Conservation (phyloP, 2,329 filamentous ascomycete species). For the Tolypocladium amazonense region DNA sequence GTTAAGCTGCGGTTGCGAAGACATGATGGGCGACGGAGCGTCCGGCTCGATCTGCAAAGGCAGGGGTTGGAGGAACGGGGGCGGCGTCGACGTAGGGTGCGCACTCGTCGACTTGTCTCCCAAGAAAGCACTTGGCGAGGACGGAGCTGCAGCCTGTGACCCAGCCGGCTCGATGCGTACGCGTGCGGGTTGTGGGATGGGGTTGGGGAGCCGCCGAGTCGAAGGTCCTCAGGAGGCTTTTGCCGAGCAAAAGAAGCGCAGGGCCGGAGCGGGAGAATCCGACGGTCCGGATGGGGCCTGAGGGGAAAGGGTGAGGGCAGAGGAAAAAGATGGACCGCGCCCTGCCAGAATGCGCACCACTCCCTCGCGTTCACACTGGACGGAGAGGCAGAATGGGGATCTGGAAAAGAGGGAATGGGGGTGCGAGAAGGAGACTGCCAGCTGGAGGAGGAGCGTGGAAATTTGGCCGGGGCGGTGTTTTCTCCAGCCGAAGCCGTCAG, state of each 20-base stretch:
- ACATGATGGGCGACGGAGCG: conserved; percentile 20
- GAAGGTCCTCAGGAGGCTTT: conserved; percentile 16
- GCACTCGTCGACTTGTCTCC: conserved; percentile 5
- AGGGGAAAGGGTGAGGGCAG: conserved; percentile 6
- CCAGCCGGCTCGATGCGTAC: conserved; percentile 21
- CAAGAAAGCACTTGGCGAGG: conserved; percentile 7
- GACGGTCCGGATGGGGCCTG: conserved; percentile 1
- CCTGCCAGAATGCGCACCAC: conserved; percentile 10
- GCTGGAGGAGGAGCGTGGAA: conserved; percentile 4
- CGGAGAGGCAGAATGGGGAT: conserved; percentile 6
- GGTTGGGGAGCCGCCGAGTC: conserved; percentile 8
- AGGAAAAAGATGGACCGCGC: conserved; percentile 5
- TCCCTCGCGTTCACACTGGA: conserved; percentile 7
- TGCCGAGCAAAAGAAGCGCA: conserved; percentile 12
- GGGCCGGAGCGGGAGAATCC: conserved; percentile 10
- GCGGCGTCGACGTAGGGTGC: conserved; percentile 5
- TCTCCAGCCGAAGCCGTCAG: conserved; percentile 1
- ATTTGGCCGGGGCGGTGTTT: conserved; percentile 8
- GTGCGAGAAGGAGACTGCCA: background rate
- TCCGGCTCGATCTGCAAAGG: conserved; percentile 9
- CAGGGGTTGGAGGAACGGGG: conserved; percentile 5
- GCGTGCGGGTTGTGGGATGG: conserved; percentile 12
- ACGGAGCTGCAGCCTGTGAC: conserved; percentile 23
- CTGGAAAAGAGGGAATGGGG: conserved; percentile 4
- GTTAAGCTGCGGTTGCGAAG: conserved; percentile 47